phyloP scores from a whole-genome alignment of 1,284 basidiomycete species.

The Mycena sp. region DNA sequence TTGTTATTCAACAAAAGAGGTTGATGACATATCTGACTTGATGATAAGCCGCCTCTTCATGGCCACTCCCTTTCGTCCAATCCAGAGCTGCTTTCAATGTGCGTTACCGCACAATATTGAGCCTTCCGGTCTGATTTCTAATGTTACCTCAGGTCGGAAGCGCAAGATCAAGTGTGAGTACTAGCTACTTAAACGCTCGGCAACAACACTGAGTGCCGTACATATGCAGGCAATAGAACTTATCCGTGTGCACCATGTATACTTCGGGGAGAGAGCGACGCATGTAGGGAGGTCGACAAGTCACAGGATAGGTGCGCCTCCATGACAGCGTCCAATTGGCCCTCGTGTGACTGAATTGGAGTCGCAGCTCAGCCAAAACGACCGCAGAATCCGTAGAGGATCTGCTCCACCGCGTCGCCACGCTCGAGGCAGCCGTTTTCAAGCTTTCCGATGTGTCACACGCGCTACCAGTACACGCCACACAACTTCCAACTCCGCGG shows the following conservation, averaged over 20 bases:
- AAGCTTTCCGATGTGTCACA: constrained; percentile 9
- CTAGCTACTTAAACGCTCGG: not conserved
- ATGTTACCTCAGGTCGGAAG: constrained; percentile 9
- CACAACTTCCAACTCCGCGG: constrained; percentile 10
- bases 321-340: too few relatives aligned
- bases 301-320: constrained; percentile 5
- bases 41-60: too few relatives aligned
- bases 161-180: constrained; percentile 23
- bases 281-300: constrained; percentile 24
- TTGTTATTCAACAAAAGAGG: too few relatives aligned
- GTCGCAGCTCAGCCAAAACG: constrained; percentile 13
- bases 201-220: not conserved
- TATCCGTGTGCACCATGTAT: constrained; percentile 24
- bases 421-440: constrained; percentile 11
- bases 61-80: constrained; percentile 20
- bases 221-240: constrained; percentile 14
- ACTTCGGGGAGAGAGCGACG: constrained; percentile 18
- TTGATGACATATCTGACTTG: too few relatives aligned
- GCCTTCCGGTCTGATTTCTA: not conserved
- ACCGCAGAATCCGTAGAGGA: constrained; percentile 17
- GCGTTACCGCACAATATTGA: not conserved
- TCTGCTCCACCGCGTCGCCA: constrained; percentile 16
- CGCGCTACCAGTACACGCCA: not conserved
- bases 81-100: constrained; percentile 26
- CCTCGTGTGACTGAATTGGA: too few relatives aligned